Base-by-base conservation (phyloP, 2,329 filamentous ascomycete genomes). In the Drechslerella coelobrocha region DNA sequence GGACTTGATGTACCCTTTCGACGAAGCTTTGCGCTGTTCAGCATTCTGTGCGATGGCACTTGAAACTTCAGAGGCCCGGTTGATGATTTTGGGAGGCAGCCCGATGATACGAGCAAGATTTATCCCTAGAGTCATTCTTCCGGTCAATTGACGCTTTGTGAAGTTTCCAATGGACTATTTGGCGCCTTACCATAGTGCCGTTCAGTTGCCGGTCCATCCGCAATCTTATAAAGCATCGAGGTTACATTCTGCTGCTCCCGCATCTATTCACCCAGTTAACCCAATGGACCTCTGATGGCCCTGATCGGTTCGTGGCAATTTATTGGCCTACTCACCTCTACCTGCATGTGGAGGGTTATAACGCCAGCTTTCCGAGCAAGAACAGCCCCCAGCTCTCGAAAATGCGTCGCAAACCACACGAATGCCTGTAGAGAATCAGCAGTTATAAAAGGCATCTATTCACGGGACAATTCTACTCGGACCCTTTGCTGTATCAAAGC, bases 331-430 rank as follows among this genome's bases (percentile, higher is more conserved):
- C 81, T 81, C 48, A 87, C 86, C 43, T 92, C 84, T 0, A 92
- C 89, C 0, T 86, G 84, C 1, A 97, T 84, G 76, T 97, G 92
- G 1, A 96, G 81, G 73, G 91, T 96, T 23, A 92, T 82, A 0
- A 97, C 91, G 0, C 92, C 92, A 14, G 85, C 86, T 9, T 90
- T 85, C 73, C 92, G 87, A 1, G 84, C 82, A 69, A 97, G 82
- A 34, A 93, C 90, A 1, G 84, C 84, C 0, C 92, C 88, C 1
- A 99, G 82, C 72, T 97, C 90, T 34, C 85, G 83, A 77, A 97
- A 99, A 77, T 99, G 95, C 0, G 94, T 97, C 1, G 89, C 91
- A 79, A 99, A 99, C 88, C 91, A 97, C 0, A 97, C 86, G 0
- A 90, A 83, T 0, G 92, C 88, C 68, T 86, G 53, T 68, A 39